phyloP scores from a whole-genome alignment of 306 rosid species.

The Erythrophleum fordii region DNA sequence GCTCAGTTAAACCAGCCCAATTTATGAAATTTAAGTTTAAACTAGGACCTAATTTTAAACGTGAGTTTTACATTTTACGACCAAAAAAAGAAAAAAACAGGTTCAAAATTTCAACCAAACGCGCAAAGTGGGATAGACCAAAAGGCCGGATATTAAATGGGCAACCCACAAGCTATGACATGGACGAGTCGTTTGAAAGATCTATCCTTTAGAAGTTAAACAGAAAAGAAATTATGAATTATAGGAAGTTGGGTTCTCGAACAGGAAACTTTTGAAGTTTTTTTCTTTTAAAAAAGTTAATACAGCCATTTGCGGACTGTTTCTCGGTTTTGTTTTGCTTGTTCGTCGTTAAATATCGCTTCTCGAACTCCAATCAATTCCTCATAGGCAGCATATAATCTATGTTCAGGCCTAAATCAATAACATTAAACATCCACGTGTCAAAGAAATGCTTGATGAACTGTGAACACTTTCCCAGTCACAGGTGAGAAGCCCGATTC shows the following conservation, averaged over 20 bases:
- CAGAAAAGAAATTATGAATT: background rate
- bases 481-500: background rate
- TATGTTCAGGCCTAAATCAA: background rate
- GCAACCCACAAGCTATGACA: background rate
- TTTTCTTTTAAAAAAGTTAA: background rate
- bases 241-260: background rate
- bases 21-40: background rate
- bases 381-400: background rate
- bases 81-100: background rate
- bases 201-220: background rate
- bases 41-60: background rate
- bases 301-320: background rate
- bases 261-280: background rate
- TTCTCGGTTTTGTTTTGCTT: background rate
- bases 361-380: background rate
- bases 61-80: background rate
- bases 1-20: background rate
- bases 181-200: background rate
- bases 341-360: background rate
- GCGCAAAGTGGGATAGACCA: background rate
- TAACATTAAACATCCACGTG: slow-evolving; percentile 12
- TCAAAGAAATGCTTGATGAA: background rate
- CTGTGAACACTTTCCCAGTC: background rate
- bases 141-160: background rate
- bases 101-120: background rate